Conservation (phyloP, 2,329 filamentous ascomycete species). For the Colletotrichum acutatum region DNA sequence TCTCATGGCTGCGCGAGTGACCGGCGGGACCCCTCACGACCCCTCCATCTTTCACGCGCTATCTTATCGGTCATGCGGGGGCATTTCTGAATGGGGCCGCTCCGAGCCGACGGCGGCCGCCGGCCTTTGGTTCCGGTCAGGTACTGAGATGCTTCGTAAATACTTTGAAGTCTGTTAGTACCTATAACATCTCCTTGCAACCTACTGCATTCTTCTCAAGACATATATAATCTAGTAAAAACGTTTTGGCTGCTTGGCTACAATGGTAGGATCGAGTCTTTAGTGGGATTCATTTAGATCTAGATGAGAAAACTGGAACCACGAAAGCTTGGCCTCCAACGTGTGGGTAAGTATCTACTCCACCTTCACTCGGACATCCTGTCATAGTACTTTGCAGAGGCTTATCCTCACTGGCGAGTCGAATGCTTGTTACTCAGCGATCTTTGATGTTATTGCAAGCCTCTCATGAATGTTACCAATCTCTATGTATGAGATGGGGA, state of each 20-base stretch:
- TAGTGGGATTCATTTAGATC: background rate
- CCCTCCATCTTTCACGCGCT: conserved; percentile 2
- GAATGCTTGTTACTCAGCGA: no score
- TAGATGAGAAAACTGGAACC: background rate
- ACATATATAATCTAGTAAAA: no score
- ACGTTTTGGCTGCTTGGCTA: no score
- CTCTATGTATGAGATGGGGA: background rate
- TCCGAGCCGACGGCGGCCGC: conserved; percentile 33
- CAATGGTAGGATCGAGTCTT: background rate
- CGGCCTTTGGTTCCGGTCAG: conserved; percentile 1
- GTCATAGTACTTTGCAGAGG: no score
- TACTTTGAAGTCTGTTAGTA: no score
- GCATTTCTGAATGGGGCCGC: background rate
- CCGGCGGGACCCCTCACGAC: background rate
- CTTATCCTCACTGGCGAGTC: no score
- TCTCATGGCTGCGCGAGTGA: background rate
- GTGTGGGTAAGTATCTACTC: background rate
- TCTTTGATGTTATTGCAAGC: no score
- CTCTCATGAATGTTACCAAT: background rate
- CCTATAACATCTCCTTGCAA: background rate
- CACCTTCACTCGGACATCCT: no score
- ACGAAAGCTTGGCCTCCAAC: background rate
- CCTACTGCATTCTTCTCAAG: no score
- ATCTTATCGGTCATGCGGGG: conserved; percentile 12
- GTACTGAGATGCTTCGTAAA: no score